Percentiles rank a stretch among this genome's conserved stretches.
These are phyloP conservation scores for Hypsizygus marmoreus DNA, from an alignment of 768 basidiomycete genomes.

Conservation along the genomic window DNA sequence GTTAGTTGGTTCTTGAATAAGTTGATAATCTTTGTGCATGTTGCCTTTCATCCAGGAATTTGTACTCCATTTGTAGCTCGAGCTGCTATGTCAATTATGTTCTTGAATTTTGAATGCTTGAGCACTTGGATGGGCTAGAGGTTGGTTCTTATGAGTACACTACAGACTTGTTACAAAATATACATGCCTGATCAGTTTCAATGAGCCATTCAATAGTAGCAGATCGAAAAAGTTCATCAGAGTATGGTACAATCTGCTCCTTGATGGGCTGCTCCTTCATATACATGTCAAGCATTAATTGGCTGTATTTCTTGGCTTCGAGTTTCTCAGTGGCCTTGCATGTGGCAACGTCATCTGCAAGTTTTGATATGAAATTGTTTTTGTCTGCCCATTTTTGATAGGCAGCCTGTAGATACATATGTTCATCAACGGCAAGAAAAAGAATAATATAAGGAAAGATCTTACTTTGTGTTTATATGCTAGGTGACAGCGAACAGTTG, in stretches of 20 bases:
- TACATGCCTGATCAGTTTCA: conserved; percentile 34
- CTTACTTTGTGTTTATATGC: too few species aligned
- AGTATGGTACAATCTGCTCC: conserved; percentile 19
- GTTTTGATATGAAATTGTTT: conserved; percentile 29
- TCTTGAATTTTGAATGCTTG: conserved; percentile 34
- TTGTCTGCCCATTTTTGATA: conserved; percentile 30
- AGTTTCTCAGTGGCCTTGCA: conserved; percentile 11
- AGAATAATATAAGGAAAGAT: too few species aligned
- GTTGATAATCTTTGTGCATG: conserved; percentile 26
- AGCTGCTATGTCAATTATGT: conserved; percentile 39
- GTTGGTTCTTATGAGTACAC: conserved; percentile 2
- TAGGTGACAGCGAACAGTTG: too few species aligned
- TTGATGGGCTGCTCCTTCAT: conserved; percentile 1
- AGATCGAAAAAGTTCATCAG: conserved; percentile 23
- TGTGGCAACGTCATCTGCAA: conserved; percentile 20
- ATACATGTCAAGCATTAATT: conserved; percentile 6
- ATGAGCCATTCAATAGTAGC: conserved; percentile 36
- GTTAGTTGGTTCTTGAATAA: conserved; percentile 26
- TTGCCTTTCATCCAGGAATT: conserved; percentile 30
- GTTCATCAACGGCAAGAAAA: too few species aligned
- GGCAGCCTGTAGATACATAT: too few species aligned
- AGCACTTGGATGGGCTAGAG: conserved; percentile 32
- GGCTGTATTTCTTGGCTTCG: neutral
- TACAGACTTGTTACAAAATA: neutral
- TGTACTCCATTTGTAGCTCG: conserved; percentile 36